Base-by-base conservation (phyloP, 2,329 filamentous ascomycete species). In the Sphaerostilbella broomeana region DNA sequence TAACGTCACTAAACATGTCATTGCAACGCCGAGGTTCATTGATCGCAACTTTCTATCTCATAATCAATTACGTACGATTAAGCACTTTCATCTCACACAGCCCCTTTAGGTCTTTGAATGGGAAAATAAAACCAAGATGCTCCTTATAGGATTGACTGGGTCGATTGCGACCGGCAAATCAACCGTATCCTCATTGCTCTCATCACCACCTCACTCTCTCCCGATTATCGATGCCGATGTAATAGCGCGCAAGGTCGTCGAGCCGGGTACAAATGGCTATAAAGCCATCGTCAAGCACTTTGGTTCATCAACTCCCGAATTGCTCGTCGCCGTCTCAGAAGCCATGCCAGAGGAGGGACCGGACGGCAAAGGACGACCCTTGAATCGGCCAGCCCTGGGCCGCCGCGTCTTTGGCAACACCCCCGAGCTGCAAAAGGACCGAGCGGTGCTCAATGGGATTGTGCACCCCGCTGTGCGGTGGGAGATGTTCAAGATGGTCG, bases 161-260 rank as follows among this genome's bases (percentile, higher is more conserved):
- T 95, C 89, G 45, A 97, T 98, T 58, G 92, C 92, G 45, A 98
- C 92, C 5, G 92, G 92, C 61, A 98, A 98, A 75, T 95, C 90
- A 31, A 98, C 90, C 50, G 88, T 95, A 40, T 95, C 92, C 19
- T 72, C 75, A 26, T 75, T 95, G 51, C 84, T 98, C 53, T 79
- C 84, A 35, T 72, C 77, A 4, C 70, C 85, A 5, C 92, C 90
- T 0, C 85, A 95, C 70, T 82, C 77, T 45, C 75, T 98, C 46
- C 89, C 92, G 54, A 75, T 98, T 52, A 82, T 98, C 67, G 92
- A 98, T 59, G 90, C 92, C 58, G 92, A 98, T 67, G 67, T 94
- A 40, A 75, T 97, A 45, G 90, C 92, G 33, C 88, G 90, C 52
- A 77, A 92, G 61, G 92, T 97, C 44, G 90, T 98, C 59, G 87